A percentile compares a stretch with the other conserved stretches of the same genome.
Evolutionary conservation across 2,329 filamentous ascomycete species (phyloP).

Genomic region (Paecilomyces niveus): DNA sequence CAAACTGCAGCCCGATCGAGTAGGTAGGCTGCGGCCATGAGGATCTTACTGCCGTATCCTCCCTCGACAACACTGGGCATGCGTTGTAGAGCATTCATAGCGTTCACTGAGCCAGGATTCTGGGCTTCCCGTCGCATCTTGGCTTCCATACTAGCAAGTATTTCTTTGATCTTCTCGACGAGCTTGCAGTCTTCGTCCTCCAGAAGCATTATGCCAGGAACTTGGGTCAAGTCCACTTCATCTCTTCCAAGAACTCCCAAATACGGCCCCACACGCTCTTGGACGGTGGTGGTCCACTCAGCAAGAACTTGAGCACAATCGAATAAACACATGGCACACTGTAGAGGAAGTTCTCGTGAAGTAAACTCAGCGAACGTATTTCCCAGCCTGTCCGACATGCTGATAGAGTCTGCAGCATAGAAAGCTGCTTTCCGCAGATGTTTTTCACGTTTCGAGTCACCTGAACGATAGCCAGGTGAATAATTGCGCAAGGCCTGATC

Average conservation of each 20-base stretch:
- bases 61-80: conserved; percentile 55
- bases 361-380: conserved; percentile 79
- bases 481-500: conserved; percentile 24
- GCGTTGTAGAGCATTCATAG: conserved; percentile 43
- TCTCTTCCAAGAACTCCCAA: conserved; percentile 81
- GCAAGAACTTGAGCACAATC: conserved; percentile 91
- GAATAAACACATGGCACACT: conserved; percentile 85
- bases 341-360: conserved; percentile 77
- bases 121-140: conserved; percentile 63
- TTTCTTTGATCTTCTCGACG: conserved; percentile 71
- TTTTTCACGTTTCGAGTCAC: conserved; percentile 65
- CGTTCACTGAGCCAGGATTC: conserved; percentile 47
- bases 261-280: conserved; percentile 87
- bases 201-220: conserved; percentile 81
- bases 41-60: conserved; percentile 77
- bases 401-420: conserved; percentile 85
- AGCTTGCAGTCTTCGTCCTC: conserved; percentile 89
- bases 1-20: conserved; percentile 85
- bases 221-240: conserved; percentile 67
- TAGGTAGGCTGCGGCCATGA: conserved; percentile 78
- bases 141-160: conserved; percentile 67
- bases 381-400: conserved; percentile 79
- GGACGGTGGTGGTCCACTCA: conserved; percentile 88
- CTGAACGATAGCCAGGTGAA: conserved; percentile 25
- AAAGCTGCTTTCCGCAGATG: conserved; percentile 91